These are phyloP conservation scores for Sporothrix luriei DNA, from an alignment of 2,329 filamentous ascomycete genomes.

Conservation along the genomic window DNA sequence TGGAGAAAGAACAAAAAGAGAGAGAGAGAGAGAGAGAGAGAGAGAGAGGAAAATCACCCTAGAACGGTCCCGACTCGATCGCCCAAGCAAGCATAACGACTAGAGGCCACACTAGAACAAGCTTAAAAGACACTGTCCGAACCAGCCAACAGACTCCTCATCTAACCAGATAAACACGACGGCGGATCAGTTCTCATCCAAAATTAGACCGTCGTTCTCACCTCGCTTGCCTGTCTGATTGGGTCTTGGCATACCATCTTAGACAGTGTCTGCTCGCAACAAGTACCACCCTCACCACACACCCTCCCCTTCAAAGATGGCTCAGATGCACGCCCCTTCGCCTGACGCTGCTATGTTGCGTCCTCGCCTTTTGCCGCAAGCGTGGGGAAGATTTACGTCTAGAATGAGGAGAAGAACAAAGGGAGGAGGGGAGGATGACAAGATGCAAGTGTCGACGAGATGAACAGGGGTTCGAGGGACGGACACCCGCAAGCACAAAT, in stretches of 20 bases:
- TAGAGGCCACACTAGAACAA: neutral
- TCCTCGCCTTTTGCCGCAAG: constrained; percentile 9
- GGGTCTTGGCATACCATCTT: neutral
- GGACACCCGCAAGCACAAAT: neutral
- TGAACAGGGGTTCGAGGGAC: neutral
- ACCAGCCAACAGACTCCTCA: neutral
- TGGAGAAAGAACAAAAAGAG: neutral
- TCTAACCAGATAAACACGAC: constrained; percentile 17
- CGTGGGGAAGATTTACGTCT: constrained; percentile 16
- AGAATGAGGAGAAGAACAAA: constrained; percentile 14
- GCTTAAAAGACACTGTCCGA: neutral
- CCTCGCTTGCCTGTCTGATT: neutral
- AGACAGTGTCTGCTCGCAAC: neutral
- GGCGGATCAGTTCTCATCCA: constrained; percentile 19
- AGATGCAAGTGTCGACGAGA: neutral
- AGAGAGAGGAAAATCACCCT: neutral
- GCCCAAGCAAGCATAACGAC: neutral
- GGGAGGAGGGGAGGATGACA: neutral
- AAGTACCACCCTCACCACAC: constrained; percentile 1
- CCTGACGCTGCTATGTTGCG: neutral
- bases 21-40: neutral
- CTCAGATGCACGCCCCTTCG: neutral
- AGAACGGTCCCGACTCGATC: neutral
- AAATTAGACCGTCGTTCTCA: constrained; percentile 14
- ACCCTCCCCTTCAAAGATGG: neutral